Percentiles rank a stretch among this genome's conserved stretches.
These are phyloP conservation scores for Leucocoprinus birnbaumii DNA, from an alignment of 768 basidiomycete genomes.

Conservation along the genomic window DNA sequence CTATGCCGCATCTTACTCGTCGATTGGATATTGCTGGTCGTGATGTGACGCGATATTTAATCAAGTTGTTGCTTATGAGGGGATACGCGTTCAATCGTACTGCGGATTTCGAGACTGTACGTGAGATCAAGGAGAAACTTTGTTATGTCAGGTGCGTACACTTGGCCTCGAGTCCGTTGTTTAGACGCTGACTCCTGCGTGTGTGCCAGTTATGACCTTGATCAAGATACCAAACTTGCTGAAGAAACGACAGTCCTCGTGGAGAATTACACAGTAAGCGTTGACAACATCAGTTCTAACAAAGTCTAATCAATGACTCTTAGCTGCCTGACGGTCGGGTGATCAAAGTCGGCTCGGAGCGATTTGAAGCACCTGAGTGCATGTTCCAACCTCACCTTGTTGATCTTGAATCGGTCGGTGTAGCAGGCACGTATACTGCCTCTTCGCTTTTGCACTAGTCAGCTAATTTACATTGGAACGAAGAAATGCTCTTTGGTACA, in stretches of 20 bases:
- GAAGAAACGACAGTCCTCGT: slow-evolving; percentile 97
- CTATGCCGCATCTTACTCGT: slow-evolving; percentile 91
- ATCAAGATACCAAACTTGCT: slow-evolving; percentile 86
- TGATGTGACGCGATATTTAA: slow-evolving; percentile 97
- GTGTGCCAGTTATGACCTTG: slow-evolving; percentile 82
- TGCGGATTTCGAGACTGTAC: slow-evolving; percentile 98
- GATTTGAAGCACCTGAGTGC: slow-evolving; percentile 98
- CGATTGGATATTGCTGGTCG: slow-evolving; percentile 97
- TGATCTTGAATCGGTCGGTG: slow-evolving; percentile 94
- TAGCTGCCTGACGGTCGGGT: slow-evolving; percentile 93
- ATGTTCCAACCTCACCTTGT: slow-evolving; percentile 99
- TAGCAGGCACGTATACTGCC: slow-evolving; percentile 70
- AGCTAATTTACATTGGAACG: background rate
- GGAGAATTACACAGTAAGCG: slow-evolving; percentile 87
- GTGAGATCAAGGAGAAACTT: slow-evolving; percentile 98
- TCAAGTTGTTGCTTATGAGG: slow-evolving; percentile 99
- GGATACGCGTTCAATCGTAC: slow-evolving; percentile 99
- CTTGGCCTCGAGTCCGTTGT: background rate
- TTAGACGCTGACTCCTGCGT: slow-evolving; percentile 3
- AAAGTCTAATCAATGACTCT: background rate
- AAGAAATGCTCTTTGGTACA: slow-evolving; percentile 96
- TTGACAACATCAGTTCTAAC: background rate
- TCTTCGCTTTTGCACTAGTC: background rate
- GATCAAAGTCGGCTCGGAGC: slow-evolving; percentile 97
- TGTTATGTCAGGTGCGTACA: slow-evolving; percentile 88